Evolutionary conservation across 345 rosid genomes (phyloP).

Genomic region (Carallia brachiata): DNA sequence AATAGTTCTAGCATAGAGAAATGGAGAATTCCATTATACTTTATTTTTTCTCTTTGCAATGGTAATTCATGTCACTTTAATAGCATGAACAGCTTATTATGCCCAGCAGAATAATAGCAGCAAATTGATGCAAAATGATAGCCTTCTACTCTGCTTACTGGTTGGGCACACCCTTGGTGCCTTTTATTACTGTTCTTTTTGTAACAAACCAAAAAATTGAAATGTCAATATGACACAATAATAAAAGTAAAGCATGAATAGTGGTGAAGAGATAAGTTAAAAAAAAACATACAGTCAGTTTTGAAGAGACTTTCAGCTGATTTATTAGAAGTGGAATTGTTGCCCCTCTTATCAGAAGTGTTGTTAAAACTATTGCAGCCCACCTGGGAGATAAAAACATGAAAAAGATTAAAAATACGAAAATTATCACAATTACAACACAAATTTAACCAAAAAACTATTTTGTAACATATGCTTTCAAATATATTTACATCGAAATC

Average conservation of each 20-base stretch:
- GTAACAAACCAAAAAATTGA: too few relatives aligned
- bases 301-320: conserved; percentile 69
- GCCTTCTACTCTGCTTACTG: too few relatives aligned
- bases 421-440: not conserved
- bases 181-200: too few relatives aligned
- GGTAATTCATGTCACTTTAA: too few relatives aligned
- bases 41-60: too few relatives aligned
- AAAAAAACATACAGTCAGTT: conserved; percentile 54
- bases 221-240: too few relatives aligned
- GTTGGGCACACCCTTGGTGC: too few relatives aligned
- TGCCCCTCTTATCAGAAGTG: conserved; percentile 61
- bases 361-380: conserved; percentile 72
- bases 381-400: conserved; percentile 50
- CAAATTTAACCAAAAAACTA: not conserved
- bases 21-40: too few relatives aligned
- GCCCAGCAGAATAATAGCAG: too few relatives aligned
- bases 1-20: too few relatives aligned
- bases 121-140: too few relatives aligned
- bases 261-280: not conserved
- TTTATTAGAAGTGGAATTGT: conserved; percentile 70
- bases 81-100: too few relatives aligned
- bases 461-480: not conserved
- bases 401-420: not conserved
- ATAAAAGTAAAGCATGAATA: not conserved
- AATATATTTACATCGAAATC: not conserved